Evolutionary conservation across 108 stramenopile species (phyloP).

Genomic region (Bacterosira constricta): DNA sequence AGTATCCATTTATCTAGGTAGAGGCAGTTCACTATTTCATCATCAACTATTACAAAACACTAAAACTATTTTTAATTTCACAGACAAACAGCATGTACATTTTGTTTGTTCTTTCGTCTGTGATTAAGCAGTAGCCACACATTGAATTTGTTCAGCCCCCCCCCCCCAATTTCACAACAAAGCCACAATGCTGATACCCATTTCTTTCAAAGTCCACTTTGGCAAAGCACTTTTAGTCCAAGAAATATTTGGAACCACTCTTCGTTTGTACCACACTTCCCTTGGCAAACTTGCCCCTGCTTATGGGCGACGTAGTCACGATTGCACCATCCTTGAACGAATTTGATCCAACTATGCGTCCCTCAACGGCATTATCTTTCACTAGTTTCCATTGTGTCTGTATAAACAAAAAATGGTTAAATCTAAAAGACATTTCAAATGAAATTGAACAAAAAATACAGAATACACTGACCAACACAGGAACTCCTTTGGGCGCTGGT

Average conservation of each 20-base stretch:
- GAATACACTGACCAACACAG: no score
- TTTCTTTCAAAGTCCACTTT: not conserved
- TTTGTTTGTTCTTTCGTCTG: no score
- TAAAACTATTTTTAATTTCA: no score
- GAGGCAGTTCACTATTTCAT: no score
- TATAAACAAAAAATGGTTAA: not conserved
- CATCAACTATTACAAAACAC: no score
- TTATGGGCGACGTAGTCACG: constrained; percentile 27
- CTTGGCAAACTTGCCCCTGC: constrained; percentile 1
- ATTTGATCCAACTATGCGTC: constrained; percentile 18
- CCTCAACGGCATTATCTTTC: constrained; percentile 16
- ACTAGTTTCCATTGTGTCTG: constrained; percentile 29
- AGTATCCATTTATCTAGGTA: no score
- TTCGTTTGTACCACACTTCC: constrained; percentile 23
- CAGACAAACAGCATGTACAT: no score
- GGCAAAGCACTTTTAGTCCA: constrained; percentile 2
- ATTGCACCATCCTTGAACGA: constrained; percentile 27
- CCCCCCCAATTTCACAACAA: no score
- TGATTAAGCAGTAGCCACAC: no score
- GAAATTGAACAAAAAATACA: no score
- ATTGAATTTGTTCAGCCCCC: no score
- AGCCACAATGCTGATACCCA: not conserved
- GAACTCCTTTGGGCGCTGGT: no score
- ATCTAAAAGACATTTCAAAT: not conserved
- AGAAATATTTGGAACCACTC: constrained; percentile 28